These are phyloP conservation scores for Pyrenophora teres DNA, from an alignment of 2,329 filamentous ascomycete species.

Conservation along the genomic window DNA sequence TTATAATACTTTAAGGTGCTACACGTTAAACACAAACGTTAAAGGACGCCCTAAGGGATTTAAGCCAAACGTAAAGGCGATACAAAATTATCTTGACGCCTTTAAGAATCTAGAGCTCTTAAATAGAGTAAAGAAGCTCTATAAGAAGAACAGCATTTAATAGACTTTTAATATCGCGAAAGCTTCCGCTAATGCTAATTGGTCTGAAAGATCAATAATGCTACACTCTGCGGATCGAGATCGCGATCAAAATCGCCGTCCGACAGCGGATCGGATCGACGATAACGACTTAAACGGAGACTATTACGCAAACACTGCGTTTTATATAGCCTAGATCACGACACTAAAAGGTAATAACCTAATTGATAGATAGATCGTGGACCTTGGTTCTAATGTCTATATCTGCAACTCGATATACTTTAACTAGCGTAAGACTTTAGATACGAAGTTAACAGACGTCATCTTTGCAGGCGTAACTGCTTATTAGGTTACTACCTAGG, in stretches of 20 bases:
- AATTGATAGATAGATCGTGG: constrained; percentile 3
- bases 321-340: neutral
- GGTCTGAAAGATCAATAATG: too few species aligned
- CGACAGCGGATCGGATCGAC: too few species aligned
- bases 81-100: neutral
- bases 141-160: too few species aligned
- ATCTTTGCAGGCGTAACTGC: neutral
- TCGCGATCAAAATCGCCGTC: too few species aligned
- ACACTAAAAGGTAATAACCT: neutral
- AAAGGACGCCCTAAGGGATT: neutral
- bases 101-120: neutral
- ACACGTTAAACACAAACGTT: neutral
- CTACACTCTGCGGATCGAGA: too few species aligned
- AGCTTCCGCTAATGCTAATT: too few species aligned
- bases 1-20: neutral
- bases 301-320: constrained; percentile 1
- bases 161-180: too few species aligned
- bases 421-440: neutral
- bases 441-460: neutral
- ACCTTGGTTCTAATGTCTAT: constrained; percentile 6
- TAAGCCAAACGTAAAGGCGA: neutral
- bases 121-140: neutral
- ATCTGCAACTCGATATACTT: neutral
- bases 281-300: neutral
- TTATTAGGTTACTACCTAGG: neutral